These are phyloP conservation scores for Claviceps monticola DNA, from an alignment of 2,329 filamentous ascomycete genomes.

Conservation along the genomic window DNA sequence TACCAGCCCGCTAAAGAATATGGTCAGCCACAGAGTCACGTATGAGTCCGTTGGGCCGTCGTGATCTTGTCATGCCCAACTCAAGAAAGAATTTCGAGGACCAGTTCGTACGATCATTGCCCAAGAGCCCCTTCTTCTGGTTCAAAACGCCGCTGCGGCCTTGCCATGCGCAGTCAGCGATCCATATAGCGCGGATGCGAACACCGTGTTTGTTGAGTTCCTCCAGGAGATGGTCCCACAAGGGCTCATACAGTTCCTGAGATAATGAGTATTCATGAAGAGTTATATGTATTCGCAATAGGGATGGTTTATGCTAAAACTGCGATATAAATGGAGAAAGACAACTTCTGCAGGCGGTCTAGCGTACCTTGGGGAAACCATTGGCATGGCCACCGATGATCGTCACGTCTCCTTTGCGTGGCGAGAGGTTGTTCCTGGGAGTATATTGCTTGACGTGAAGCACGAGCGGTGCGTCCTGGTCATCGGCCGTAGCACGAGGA, in stretches of 20 bases:
- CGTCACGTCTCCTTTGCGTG: slow-evolving; percentile 64
- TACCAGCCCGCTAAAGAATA: slow-evolving; percentile 56
- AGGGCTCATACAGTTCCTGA: slow-evolving; percentile 79
- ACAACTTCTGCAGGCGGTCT: not conserved
- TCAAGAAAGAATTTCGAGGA: not conserved
- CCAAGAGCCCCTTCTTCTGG: slow-evolving; percentile 44
- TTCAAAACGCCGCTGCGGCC: slow-evolving; percentile 69
- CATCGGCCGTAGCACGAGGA: slow-evolving; percentile 53
- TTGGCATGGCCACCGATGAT: slow-evolving; percentile 83
- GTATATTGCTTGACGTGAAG: slow-evolving; percentile 81
- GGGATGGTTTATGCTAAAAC: not conserved
- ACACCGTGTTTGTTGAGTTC: slow-evolving; percentile 45
- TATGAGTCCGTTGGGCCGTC: too few species aligned
- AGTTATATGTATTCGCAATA: not conserved
- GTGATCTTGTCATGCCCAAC: too few species aligned
- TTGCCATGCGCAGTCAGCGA: slow-evolving; percentile 78
- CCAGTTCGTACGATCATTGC: slow-evolving; percentile 60
- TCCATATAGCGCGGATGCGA: slow-evolving; percentile 71
- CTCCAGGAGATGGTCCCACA: slow-evolving; percentile 71
- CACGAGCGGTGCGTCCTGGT: slow-evolving; percentile 60
- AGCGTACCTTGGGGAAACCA: slow-evolving; percentile 69
- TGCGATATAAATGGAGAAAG: not conserved
- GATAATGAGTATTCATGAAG: not conserved
- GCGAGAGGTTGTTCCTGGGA: slow-evolving; percentile 53
- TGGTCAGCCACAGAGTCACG: not conserved